Evolutionary conservation across 306 rosid genomes (phyloP).

Genomic region (Medicago lupulina): DNA sequence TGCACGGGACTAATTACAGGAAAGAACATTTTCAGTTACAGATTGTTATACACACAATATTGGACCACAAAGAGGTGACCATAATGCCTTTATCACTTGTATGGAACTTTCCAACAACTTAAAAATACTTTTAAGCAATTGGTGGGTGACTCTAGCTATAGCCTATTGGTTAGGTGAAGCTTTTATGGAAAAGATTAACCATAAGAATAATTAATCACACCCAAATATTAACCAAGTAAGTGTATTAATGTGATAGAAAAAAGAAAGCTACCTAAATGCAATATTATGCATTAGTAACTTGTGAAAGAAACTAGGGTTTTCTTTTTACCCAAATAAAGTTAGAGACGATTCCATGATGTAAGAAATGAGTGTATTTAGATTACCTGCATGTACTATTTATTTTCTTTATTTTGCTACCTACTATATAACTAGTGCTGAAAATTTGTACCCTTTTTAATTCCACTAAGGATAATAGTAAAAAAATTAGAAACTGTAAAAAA

Average conservation of each 20-base stretch:
- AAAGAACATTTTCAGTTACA: slow-evolving; percentile 47
- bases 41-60: slow-evolving; percentile 46
- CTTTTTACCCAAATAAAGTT: slow-evolving; percentile 44
- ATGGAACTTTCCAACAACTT: slow-evolving; percentile 52
- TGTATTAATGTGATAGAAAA: not conserved
- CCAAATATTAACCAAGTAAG: too few species aligned
- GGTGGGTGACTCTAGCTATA: slow-evolving; percentile 42
- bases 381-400: slow-evolving; percentile 42
- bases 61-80: slow-evolving; percentile 63
- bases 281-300: slow-evolving; percentile 31
- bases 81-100: slow-evolving; percentile 49
- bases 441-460: slow-evolving; percentile 5
- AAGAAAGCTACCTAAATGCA: slow-evolving; percentile 36
- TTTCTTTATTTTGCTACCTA: slow-evolving; percentile 23
- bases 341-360: slow-evolving; percentile 39
- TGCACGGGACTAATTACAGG: slow-evolving; percentile 43
- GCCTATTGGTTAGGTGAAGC: slow-evolving; percentile 52
- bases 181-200: slow-evolving; percentile 57
- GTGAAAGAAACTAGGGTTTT: slow-evolving; percentile 54
- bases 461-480: not conserved
- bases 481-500: slow-evolving; percentile 7
- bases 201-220: slow-evolving; percentile 13
- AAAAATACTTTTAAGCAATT: slow-evolving; percentile 52
- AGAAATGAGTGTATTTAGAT: slow-evolving; percentile 42
- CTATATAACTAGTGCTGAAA: not conserved